Evolutionary conservation across 2,329 filamentous ascomycete genomes (phyloP), one percentile per base, ranked within the genome.

Genomic region (Sclerotinia nivalis): DNA sequence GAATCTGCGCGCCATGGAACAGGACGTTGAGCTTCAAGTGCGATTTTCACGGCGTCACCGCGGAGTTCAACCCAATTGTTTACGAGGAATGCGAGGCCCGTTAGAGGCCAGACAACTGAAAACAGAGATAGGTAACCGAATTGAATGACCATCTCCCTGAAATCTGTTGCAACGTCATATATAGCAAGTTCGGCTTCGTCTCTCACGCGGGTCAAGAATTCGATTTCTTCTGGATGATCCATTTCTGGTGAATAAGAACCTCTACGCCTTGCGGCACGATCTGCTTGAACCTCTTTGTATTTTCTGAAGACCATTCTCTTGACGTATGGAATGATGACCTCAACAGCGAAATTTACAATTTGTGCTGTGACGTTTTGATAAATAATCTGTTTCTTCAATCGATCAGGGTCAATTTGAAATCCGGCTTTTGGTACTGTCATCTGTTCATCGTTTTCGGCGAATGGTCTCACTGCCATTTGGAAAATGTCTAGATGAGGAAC

Each of bases 41-140:
- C 93, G 76, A 98, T 97, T 80, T 99, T 99, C 82, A 97, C 87
- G 2, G 95, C 94, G 78, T 99, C 96, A 0, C 93, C 93, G 55
- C 96, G 91, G 52, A 98, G 87, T 79, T 98, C 96, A 70, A 99
- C 83, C 93, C 95, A 98, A 82, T 98, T 96, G 82, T 98, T 98
- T 80, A 96, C 83, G 18, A 98, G 83, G 82, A 98, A 98, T 1
- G 91, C 95, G 69, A 93, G 85, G 2, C 91, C 90, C 0, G 95
- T 94, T n/a, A 98, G 83, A 0, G 96, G 96, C 96, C 96, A 99
- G 68, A 97, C 89, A 2, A 96, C 92, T 0, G 93, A 96, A 80
- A 98, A 98, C 13, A 98, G 86, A 0, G 92, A 91, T 0, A 99
- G 85, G 79, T 97, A 98, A 86, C 86, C 88, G 75, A 89, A 91